Conservation (phyloP, 495 filamentous ascomycete species). For the Terfezia claveryi region DNA sequence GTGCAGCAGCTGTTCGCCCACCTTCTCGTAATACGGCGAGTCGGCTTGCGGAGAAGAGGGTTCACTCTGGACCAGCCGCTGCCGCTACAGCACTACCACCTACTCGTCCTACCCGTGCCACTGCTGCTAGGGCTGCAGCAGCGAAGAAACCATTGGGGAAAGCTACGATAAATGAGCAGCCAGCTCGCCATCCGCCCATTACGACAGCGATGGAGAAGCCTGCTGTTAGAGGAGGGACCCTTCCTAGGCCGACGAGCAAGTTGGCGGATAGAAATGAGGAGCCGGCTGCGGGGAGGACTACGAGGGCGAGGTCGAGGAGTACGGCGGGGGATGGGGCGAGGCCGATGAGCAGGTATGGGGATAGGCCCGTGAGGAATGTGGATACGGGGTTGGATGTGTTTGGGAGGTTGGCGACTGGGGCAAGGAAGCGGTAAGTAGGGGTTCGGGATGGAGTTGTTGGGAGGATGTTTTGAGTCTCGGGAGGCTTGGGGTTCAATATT, state of each 20-base stretch:
- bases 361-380: not conserved
- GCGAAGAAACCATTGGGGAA: constrained; percentile 4
- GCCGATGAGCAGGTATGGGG: not conserved
- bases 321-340: not conserved
- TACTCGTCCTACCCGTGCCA: constrained; percentile 1
- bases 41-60: constrained; percentile 15
- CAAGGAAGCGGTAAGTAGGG: constrained; percentile 1
- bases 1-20: constrained; percentile 11
- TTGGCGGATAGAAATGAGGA: not conserved
- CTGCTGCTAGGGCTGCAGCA: constrained; percentile 3
- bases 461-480: not conserved
- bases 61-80: constrained; percentile 5
- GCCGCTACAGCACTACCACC: not conserved
- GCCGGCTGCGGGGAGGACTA: not conserved
- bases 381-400: not conserved
- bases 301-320: constrained; percentile 2
- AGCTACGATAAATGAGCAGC: not conserved
- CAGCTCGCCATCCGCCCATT: not conserved
- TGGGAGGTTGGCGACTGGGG: constrained; percentile 10
- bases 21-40: not conserved
- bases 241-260: not conserved
- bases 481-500: not conserved
- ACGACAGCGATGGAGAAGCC: not conserved
- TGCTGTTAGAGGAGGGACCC: not conserved
- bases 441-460: not conserved